Conservation (phyloP, 148 eudicot genomes). For the Camellia granthamiana region DNA sequence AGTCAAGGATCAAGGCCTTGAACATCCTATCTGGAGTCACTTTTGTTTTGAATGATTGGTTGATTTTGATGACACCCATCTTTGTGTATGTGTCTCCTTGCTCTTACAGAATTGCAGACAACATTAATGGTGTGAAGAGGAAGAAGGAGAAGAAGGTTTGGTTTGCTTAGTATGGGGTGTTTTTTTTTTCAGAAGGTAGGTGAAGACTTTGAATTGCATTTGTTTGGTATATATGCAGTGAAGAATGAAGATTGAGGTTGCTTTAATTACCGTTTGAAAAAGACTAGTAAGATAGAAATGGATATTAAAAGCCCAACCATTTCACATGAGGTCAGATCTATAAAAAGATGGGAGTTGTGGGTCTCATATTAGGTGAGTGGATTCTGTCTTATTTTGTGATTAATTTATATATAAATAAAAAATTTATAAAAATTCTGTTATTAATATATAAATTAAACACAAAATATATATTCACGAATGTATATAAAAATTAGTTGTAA, state of each 20-base stretch:
- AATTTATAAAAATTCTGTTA: too few relatives aligned
- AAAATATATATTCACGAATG: too few relatives aligned
- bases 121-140: not conserved
- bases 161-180: not conserved
- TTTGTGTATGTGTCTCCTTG: not conserved
- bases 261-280: too few relatives aligned
- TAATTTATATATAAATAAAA: too few relatives aligned
- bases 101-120: not conserved
- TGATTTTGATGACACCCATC: conserved; percentile 23
- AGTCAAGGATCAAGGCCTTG: conserved; percentile 26
- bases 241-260: not conserved
- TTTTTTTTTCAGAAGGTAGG: not conserved
- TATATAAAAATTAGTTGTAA: too few relatives aligned
- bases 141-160: not conserved
- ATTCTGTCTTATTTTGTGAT: too few relatives aligned
- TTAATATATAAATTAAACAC: too few relatives aligned
- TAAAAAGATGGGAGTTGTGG: too few relatives aligned
- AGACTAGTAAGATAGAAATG: not conserved
- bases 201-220: not conserved
- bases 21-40: conserved; percentile 28
- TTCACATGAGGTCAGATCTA: not conserved
- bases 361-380: too few relatives aligned
- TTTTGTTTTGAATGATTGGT: conserved; percentile 24
- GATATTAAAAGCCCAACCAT: not conserved
- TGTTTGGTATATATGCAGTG: not conserved